Percentiles rank a stretch among this genome's conserved stretches.
phyloP scores from a whole-genome alignment of 202 grass and related monocot genomes.

The Schoenoplectus triqueter region DNA sequence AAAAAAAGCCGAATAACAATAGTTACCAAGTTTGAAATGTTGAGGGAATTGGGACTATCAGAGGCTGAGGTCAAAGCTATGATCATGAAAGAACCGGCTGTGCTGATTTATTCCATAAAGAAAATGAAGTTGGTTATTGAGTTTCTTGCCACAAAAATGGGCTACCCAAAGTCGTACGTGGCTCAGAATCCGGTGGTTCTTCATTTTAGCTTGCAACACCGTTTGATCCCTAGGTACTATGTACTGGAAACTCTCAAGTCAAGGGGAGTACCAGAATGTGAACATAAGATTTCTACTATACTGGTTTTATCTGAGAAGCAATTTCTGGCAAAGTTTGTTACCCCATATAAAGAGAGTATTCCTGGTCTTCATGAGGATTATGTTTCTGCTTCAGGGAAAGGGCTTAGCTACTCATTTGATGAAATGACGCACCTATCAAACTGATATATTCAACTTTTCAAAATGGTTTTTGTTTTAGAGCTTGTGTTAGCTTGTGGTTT shows the following conservation, averaged over 20 bases:
- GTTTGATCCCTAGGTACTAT: slow-evolving; percentile 20
- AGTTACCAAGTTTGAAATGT: neutral
- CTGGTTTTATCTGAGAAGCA: neutral
- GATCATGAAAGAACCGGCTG: slow-evolving; percentile 17
- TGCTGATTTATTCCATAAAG: slow-evolving; percentile 2
- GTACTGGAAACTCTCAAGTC: slow-evolving; percentile 25
- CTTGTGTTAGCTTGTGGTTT: neutral
- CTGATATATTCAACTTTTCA: neutral
- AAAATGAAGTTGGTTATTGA: neutral
- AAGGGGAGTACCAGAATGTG: neutral
- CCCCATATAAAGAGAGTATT: neutral
- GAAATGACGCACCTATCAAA: neutral
- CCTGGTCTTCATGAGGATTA: slow-evolving; percentile 6
- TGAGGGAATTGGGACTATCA: neutral
- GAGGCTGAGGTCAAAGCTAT: neutral
- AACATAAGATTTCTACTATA: slow-evolving; percentile 2
- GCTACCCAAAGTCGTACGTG: neutral
- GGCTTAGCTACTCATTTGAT: neutral
- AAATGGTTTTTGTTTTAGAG: neutral
- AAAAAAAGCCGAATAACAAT: neutral
- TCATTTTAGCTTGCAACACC: neutral
- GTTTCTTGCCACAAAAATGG: slow-evolving; percentile 12
- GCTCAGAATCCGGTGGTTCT: neutral
- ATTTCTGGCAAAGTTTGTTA: slow-evolving; percentile 27
- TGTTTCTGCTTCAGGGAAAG: slow-evolving; percentile 20